These are phyloP conservation scores for Xylona heveae DNA, from an alignment of 495 filamentous ascomycete species.

Conservation along the genomic window DNA sequence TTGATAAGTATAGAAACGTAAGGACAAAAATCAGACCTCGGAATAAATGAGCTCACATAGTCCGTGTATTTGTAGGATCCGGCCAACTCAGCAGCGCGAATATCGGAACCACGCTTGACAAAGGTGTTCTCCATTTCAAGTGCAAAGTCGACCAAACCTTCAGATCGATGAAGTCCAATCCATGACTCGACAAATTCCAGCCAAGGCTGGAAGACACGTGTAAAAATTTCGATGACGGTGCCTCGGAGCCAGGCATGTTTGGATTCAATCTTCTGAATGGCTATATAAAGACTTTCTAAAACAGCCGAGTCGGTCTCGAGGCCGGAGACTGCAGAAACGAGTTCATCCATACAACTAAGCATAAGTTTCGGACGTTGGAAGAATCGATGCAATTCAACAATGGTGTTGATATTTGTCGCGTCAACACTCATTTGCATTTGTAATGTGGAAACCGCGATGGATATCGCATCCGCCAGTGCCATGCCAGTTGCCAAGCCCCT, in stretches of 20 bases:
- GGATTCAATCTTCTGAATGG: constrained; percentile 40
- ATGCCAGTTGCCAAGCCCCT: no score
- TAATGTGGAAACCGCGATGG: constrained; percentile 29
- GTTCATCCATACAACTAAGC: constrained; percentile 34
- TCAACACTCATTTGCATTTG: constrained; percentile 30
- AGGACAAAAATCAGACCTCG: no score
- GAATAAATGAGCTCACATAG: no score
- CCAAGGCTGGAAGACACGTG: constrained; percentile 46
- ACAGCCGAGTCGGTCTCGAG: constrained; percentile 42
- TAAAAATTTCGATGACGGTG: constrained; percentile 43
- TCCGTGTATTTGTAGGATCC: constrained; percentile 28
- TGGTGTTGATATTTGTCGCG: constrained; percentile 19
- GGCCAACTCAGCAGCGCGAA: constrained; percentile 30
- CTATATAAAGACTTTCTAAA: constrained; percentile 42
- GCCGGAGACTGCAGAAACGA: constrained; percentile 31
- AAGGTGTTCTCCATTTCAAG: constrained; percentile 27
- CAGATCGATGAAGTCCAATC: constrained; percentile 48
- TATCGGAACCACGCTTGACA: constrained; percentile 35
- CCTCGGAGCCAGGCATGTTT: constrained; percentile 34
- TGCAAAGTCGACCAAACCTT: constrained; percentile 24
- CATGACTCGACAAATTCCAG: constrained; percentile 49
- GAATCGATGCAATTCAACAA: constrained; percentile 48
- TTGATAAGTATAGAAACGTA: constrained; percentile 2
- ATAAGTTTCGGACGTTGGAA: constrained; percentile 42
- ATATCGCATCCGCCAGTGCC: constrained; percentile 38